These are phyloP conservation scores for Aspergillus sp. DNA, from an alignment of 2,329 filamentous ascomycete genomes.

Conservation along the genomic window DNA sequence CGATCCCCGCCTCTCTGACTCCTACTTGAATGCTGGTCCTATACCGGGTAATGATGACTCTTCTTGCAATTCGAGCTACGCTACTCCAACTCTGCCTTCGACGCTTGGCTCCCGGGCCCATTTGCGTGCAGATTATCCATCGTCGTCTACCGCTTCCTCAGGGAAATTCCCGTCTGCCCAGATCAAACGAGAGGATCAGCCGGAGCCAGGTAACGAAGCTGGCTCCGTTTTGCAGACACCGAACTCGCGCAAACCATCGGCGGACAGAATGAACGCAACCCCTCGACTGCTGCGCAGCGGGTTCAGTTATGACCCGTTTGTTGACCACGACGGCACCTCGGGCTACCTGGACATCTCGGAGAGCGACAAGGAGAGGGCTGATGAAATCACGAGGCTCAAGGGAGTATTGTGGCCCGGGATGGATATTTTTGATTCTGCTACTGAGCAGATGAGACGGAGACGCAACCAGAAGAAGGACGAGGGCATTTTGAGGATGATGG, in stretches of 20 bases:
- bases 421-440: conserved; percentile 44
- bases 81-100: conserved; percentile 2
- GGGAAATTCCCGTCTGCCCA: neutral
- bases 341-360: conserved; percentile 14
- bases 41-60: conserved; percentile 1
- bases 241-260: conserved; percentile 5
- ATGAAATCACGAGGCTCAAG: conserved; percentile 36
- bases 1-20: conserved; percentile 20
- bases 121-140: conserved; percentile 1
- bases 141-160: neutral
- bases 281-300: conserved; percentile 1
- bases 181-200: conserved; percentile 12
- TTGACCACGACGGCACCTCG: conserved; percentile 9
- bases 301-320: conserved; percentile 13
- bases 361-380: conserved; percentile 21
- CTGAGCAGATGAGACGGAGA: conserved; percentile 38
- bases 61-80: conserved; percentile 5
- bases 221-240: conserved; percentile 7
- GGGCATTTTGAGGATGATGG: conserved; percentile 37
- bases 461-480: conserved; percentile 45
- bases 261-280: conserved; percentile 1
- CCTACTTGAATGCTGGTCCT: conserved; percentile 5
- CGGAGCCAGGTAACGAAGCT: conserved; percentile 9
- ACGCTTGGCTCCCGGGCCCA: conserved; percentile 1
- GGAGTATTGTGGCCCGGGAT: conserved; percentile 43